phyloP scores from a whole-genome alignment of 1,284 basidiomycete species.

The Puccinia hordei region DNA sequence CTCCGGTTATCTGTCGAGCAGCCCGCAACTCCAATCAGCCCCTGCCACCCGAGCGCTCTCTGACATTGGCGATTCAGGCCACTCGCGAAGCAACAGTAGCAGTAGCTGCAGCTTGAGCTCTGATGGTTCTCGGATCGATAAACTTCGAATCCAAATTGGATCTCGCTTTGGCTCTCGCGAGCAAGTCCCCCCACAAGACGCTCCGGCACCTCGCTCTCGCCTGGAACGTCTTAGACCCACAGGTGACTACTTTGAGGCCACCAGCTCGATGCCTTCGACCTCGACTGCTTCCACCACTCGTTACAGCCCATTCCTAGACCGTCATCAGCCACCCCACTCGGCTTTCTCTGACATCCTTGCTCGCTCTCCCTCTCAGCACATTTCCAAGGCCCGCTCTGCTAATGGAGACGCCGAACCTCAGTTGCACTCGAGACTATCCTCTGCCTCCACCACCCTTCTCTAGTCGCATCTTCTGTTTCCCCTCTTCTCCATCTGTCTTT shows the following conservation, averaged over 20 bases:
- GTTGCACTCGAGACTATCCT: constrained; percentile 6
- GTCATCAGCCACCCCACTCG: constrained; percentile 33
- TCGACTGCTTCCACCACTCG: constrained; percentile 33
- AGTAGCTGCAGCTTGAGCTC: constrained; percentile 14
- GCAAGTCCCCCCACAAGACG: constrained; percentile 41
- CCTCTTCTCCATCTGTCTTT: no score
- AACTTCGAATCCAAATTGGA: constrained; percentile 16
- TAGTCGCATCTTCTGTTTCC: not conserved
- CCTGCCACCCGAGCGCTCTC: not conserved
- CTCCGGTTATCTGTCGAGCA: constrained; percentile 15
- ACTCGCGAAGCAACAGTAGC: constrained; percentile 17
- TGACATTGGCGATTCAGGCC: not conserved
- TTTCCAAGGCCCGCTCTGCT: constrained; percentile 31
- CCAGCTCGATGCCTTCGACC: constrained; percentile 30
- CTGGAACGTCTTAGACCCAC: constrained; percentile 32
- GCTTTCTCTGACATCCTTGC: constrained; percentile 34
- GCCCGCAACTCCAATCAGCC: constrained; percentile 13
- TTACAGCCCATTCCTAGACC: constrained; percentile 20
- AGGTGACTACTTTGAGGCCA: constrained; percentile 11
- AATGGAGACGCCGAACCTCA: constrained; percentile 17
- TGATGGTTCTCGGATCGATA: constrained; percentile 19
- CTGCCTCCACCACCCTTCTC: not conserved
- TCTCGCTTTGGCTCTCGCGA: constrained; percentile 29
- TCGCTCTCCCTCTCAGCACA: constrained; percentile 38
- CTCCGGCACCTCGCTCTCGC: constrained; percentile 20